Base-by-base conservation (phyloP, 208 protist species). In the Willaertia magna region DNA sequence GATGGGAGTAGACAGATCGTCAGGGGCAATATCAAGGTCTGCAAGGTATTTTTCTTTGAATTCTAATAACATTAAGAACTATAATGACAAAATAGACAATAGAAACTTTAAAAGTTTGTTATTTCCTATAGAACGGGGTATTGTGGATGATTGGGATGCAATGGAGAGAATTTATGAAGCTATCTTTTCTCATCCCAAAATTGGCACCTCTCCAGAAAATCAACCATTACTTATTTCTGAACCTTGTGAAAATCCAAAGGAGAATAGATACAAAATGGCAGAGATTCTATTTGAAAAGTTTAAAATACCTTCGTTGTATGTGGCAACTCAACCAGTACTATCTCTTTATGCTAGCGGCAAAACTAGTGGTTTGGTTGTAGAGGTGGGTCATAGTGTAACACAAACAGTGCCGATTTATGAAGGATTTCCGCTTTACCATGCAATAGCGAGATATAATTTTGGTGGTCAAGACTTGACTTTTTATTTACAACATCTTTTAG, bases 371-470 rank as follows among this genome's bases (percentile, higher is more conserved):
- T 85, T 96, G 22, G 92, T 94, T 3, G 91, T 99, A 14, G 97
- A 99, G 85, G 92, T 96, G 85, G 97, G 98, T 48, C 93, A 99
- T 91, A 95, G 96, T 87, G 96, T 98, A 42, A 95, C 96, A 87
- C 96, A 99, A 91, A 96, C 97, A 30, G 95, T 98, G 47, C 98
- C 98, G 85, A 97, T 99, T 86, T 99, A 98, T 91, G 97, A 99
- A 90, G 96, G 96, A 75, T 94, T 95, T 59, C 91, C 94, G 6
- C 91, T 97, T 40, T 96, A 96, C 87, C 95, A 98, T 88, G 93
- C 95, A n/a, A 95, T 92, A 18, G 90, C 93, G 79, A 89, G 90
- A 75, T 84, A 97, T 7, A 88, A 93, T 30, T 55, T 97, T 42
- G 95, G 92, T 52, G 96, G 96, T 22, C 55, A 81, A 12, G 91